Evolutionary conservation across 78 protist species (phyloP), one percentile per base, ranked within the genome.

Genomic region (Isochrysis galbana): DNA sequence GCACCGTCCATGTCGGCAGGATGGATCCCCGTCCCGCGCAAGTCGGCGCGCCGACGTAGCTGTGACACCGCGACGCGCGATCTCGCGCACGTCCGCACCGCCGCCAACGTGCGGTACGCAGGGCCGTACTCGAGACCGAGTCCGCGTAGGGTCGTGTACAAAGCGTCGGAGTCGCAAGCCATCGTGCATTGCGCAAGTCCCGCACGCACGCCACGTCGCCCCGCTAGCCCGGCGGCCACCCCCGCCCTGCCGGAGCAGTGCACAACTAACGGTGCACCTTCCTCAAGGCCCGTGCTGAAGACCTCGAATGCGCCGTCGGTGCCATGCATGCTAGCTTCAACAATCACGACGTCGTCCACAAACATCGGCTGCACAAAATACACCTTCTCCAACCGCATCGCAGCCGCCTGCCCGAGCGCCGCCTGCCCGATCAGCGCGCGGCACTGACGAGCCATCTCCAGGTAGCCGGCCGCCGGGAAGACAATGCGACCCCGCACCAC

Each of bases 401-500:
- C 3, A 51, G 61, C 61, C 14, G 29, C 61, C 61, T 7, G 29
- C 61, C 29, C 29, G 29, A 51, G 14, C 44, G 19, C 82, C 3
- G 82, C 74, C n/a, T n/a, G n/a, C n/a, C n/a, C n/a, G n/a, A n/a
- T n/a, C n/a, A n/a, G n/a, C 19, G 74, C 19, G n/a, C 74, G 26
- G 3, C 7, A 2, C 7, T 41, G 47, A 46, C 36, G 26, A 25
- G 47, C 84, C 21, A 39, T 17, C 84, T 77, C 84, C 48, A 77
- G 84, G 23, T 77, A 77, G n/a, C n/a, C 84, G 45, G 84, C 84
- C 17, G 32, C 84, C 2, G 84, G 84, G 22, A 77, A 77, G 84
- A 77, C 46, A 29, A 77, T 29, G 47, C 46, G 44, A 32, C 84
- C 84, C 26, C 5, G 84, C 47, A 77, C 84, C n/a, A 77, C 23